Evolutionary conservation across 2,329 filamentous ascomycete species (phyloP).

Genomic region (Pseudogymnoascus sp.): DNA sequence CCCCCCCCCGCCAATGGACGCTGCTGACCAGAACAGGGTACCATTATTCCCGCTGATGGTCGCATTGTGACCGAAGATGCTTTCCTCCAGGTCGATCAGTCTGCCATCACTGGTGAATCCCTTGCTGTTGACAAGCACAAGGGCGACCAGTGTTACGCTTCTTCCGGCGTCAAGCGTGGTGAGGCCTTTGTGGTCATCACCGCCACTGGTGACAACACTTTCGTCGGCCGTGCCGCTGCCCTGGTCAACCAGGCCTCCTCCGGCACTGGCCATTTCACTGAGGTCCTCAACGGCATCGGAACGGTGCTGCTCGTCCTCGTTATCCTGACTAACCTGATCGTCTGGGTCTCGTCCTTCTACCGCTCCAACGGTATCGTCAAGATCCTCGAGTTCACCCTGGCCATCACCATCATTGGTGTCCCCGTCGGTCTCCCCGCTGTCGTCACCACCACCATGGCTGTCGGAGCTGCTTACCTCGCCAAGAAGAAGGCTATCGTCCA

Average conservation of each 20-base stretch:
- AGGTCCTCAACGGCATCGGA: slow-evolving; percentile 82
- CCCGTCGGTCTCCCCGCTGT: slow-evolving; percentile 89
- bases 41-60: slow-evolving; percentile 83
- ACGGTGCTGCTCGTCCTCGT: slow-evolving; percentile 73
- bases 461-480: slow-evolving; percentile 82
- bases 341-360: slow-evolving; percentile 85
- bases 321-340: slow-evolving; percentile 68
- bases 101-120: slow-evolving; percentile 84
- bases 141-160: slow-evolving; percentile 73
- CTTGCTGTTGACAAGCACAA: slow-evolving; percentile 84
- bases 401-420: slow-evolving; percentile 85
- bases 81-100: slow-evolving; percentile 86
- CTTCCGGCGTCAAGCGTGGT: slow-evolving; percentile 84
- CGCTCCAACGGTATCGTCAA: slow-evolving; percentile 70
- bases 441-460: slow-evolving; percentile 91
- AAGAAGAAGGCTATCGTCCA: slow-evolving; percentile 92
- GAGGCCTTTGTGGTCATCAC: slow-evolving; percentile 77
- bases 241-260: slow-evolving; percentile 69
- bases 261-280: slow-evolving; percentile 79
- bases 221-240: slow-evolving; percentile 80
- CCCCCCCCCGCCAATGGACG: not conserved
- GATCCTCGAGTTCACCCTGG: slow-evolving; percentile 78
- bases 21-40: slow-evolving; percentile 44
- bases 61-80: slow-evolving; percentile 75
- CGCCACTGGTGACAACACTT: slow-evolving; percentile 80